Conservation (phyloP, 2,329 filamentous ascomycete genomes). For the Zopfia rhizophila region DNA sequence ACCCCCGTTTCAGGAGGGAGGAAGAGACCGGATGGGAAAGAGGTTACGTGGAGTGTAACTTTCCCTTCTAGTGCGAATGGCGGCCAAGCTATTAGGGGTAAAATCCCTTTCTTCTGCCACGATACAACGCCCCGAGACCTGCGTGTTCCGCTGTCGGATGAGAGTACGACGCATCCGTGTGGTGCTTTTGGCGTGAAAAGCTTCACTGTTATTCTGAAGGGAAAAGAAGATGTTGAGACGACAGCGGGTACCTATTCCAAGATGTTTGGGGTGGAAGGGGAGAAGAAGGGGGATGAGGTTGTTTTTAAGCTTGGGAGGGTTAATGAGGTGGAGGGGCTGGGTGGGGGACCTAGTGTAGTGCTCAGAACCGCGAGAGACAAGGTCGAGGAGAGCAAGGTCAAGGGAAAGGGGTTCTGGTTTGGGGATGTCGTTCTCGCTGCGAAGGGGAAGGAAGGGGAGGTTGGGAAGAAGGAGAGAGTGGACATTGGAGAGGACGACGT, state of each 20-base stretch:
- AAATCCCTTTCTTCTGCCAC: slow-evolving; percentile 69
- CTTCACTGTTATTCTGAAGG: slow-evolving; percentile 38
- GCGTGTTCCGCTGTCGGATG: slow-evolving; percentile 62
- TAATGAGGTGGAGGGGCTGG: slow-evolving; percentile 20
- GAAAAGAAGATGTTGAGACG: slow-evolving; percentile 23
- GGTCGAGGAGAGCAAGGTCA: slow-evolving; percentile 27
- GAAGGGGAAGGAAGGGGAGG: slow-evolving; percentile 15
- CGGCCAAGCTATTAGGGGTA: slow-evolving; percentile 54
- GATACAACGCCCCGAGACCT: slow-evolving; percentile 68
- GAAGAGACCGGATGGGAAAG: slow-evolving; percentile 64
- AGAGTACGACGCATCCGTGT: slow-evolving; percentile 60
- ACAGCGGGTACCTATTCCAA: slow-evolving; percentile 22
- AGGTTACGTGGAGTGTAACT: slow-evolving; percentile 69
- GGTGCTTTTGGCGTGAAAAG: slow-evolving; percentile 59
- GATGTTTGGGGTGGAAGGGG: slow-evolving; percentile 24
- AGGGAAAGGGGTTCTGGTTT: slow-evolving; percentile 35
- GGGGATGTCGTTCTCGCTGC: slow-evolving; percentile 38
- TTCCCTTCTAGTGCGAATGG: slow-evolving; percentile 56
- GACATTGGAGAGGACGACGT: slow-evolving; percentile 27
- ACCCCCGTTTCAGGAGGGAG: slow-evolving; percentile 65
- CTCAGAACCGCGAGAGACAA: slow-evolving; percentile 32
- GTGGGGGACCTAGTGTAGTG: slow-evolving; percentile 28
- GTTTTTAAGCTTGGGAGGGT: slow-evolving; percentile 30
- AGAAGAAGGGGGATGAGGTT: slow-evolving; percentile 20
- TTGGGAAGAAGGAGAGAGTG: slow-evolving; percentile 23